Base-by-base conservation (phyloP, 2,329 filamentous ascomycete genomes). In the Gnomoniopsis smithogilvyi region DNA sequence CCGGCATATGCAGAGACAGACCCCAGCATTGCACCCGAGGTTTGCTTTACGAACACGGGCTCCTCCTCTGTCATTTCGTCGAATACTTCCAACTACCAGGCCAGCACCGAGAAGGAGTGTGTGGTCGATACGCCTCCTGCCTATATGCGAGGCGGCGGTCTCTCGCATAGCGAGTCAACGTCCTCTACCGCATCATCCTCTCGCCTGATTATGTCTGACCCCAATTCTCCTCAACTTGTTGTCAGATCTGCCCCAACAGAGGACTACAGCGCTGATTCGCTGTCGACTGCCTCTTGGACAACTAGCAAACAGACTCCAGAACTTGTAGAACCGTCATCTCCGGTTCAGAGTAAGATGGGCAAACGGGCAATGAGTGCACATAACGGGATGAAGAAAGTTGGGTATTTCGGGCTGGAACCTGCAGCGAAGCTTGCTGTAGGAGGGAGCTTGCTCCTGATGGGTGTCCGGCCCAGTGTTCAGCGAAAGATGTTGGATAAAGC, bases 361-460 rank as follows among this genome's bases (percentile, higher is more conserved):
- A 56, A 46, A 17, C 17, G 36, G 19, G 54, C 54, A 7, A 24
- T 50, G 34, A 56, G 54, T 33, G 54, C 46, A 14, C 54, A 56
- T 34, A 48, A 56, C 30, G 46, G 54, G 21, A 50, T 56, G 54
- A 56, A 56, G 46, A 56, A 56, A 34, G 54, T 56, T 12, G 54
- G 54, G 22, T 56, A 56, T 17, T 30, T 56, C 1, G 54, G 54
- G 22, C 17, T 56, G 21, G 54, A 51, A 24, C 54, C 54, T 26
- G 54, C 54, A 34, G 47, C 54, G 1, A 56, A 56, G 24, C 15
- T 56, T 8, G 54, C 54, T 11, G 33, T 56, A 14, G 54, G 46
- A 3, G 46, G 33, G 30, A 50, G 45, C 24, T 36, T 56, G 7
- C 22, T 56, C 2, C 14, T 56, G 30, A 38, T 56, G 11, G 54